Conservation (phyloP, 2,329 filamentous ascomycete species). For the Neopestalotiopsis rosae region DNA sequence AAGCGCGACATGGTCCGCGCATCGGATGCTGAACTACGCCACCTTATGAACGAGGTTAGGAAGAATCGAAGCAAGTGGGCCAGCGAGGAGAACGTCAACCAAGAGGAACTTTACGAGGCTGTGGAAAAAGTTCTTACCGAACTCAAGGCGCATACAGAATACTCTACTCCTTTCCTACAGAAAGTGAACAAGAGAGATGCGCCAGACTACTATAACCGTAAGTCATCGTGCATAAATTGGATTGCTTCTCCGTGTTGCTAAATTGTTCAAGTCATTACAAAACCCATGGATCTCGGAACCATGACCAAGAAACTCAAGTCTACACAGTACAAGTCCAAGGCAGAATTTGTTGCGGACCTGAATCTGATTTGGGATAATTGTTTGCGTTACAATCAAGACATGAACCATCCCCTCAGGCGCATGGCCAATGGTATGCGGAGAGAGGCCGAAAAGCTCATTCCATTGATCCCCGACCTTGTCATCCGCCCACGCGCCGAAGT, state of each 20-base stretch:
- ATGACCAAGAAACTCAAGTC: constrained; percentile 98
- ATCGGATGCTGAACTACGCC: constrained; percentile 89
- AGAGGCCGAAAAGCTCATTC: constrained; percentile 95
- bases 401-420: constrained; percentile 83
- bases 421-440: constrained; percentile 97
- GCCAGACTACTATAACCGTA: constrained; percentile 80
- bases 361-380: constrained; percentile 98
- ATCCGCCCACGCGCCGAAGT: constrained; percentile 93
- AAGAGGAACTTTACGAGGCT: constrained; percentile 97
- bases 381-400: constrained; percentile 91
- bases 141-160: constrained; percentile 95
- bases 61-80: constrained; percentile 99
- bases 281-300: constrained; percentile 94
- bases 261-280: constrained; percentile 77
- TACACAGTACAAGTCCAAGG: constrained; percentile 82
- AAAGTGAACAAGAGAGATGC: constrained; percentile 97
- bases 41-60: constrained; percentile 93
- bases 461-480: constrained; percentile 89
- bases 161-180: constrained; percentile 93
- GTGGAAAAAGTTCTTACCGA: constrained; percentile 96
- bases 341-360: constrained; percentile 91
- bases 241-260: constrained; percentile 29
- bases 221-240: constrained; percentile 16
- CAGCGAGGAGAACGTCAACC: constrained; percentile 94
- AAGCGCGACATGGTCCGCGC: constrained; percentile 90